These are phyloP conservation scores for Blepharisma stoltei DNA, from an alignment of 73 alveolate genomes.

Conservation along the genomic window DNA sequence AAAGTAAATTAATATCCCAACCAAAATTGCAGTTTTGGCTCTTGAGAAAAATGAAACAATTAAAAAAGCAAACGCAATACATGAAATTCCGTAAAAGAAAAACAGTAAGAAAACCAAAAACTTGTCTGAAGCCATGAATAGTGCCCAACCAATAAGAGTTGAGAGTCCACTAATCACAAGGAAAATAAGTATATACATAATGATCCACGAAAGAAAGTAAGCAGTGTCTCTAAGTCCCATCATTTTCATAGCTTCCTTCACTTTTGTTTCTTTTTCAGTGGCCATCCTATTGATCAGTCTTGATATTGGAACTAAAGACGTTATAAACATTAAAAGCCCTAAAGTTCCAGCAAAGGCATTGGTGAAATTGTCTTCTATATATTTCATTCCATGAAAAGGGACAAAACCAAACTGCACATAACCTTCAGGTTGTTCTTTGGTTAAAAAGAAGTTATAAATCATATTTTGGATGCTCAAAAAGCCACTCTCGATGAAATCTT, in stretches of 20 bases:
- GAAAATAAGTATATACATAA: slow-evolving; percentile 56
- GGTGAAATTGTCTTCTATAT: slow-evolving; percentile 9
- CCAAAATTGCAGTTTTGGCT: slow-evolving; percentile 55
- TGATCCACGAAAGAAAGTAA: slow-evolving; percentile 81
- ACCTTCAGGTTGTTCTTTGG: not conserved
- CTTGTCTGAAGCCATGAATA: slow-evolving; percentile 37
- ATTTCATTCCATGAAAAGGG: slow-evolving; percentile 15
- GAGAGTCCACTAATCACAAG: slow-evolving; percentile 38
- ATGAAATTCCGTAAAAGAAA: slow-evolving; percentile 50
- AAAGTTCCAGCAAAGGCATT: slow-evolving; percentile 32
- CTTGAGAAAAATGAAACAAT: slow-evolving; percentile 65
- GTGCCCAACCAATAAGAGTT: slow-evolving; percentile 37
- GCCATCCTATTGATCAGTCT: slow-evolving; percentile 68
- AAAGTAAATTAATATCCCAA: slow-evolving; percentile 46
- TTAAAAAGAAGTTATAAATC: not conserved
- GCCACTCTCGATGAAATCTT: slow-evolving; percentile 20
- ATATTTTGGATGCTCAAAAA: slow-evolving; percentile 17
- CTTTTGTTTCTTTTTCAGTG: slow-evolving; percentile 86
- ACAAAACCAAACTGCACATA: not conserved
- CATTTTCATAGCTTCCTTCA: slow-evolving; percentile 96
- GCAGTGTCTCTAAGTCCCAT: slow-evolving; percentile 91
- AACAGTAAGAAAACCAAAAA: slow-evolving; percentile 41
- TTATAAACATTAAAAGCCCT: slow-evolving; percentile 65
- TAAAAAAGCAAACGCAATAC: slow-evolving; percentile 50
- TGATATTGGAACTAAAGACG: slow-evolving; percentile 74